Percentiles rank a stretch among this genome's conserved stretches.
Evolutionary conservation across 1,284 basidiomycete species (phyloP).

Genomic region (Lignosus rhinocerotis): DNA sequence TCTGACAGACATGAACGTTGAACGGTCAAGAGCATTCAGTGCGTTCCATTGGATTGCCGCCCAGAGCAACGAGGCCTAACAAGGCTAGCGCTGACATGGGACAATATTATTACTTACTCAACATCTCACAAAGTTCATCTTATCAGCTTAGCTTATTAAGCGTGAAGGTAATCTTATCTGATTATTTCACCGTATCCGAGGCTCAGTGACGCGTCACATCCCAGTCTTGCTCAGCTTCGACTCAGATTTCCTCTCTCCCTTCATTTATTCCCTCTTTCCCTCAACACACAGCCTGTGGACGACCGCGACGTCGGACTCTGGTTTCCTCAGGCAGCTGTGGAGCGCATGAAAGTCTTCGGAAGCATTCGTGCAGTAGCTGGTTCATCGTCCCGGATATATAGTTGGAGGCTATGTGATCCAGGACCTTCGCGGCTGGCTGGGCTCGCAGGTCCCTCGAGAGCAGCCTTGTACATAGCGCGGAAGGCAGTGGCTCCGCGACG

Average conservation of each 20-base stretch:
- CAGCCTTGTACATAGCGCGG: slow-evolving; percentile 8
- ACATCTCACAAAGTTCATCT: too few relatives aligned
- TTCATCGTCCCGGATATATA: slow-evolving; percentile 31
- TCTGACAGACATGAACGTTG: not conserved
- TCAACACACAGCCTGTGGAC: not conserved
- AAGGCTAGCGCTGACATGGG: too few relatives aligned
- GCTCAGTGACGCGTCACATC: slow-evolving; percentile 23
- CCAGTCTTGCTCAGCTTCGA: slow-evolving; percentile 17
- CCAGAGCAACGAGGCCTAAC: too few relatives aligned
- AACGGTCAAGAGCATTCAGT: not conserved
- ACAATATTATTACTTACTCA: too few relatives aligned
- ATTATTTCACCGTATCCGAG: slow-evolving; percentile 5
- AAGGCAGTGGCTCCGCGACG: slow-evolving; percentile 17
- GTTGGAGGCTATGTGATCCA: slow-evolving; percentile 25
- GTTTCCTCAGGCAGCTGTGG: slow-evolving; percentile 15
- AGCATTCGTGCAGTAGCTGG: slow-evolving; percentile 25
- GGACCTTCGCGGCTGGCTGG: slow-evolving; percentile 26
- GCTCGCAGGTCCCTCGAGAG: slow-evolving; percentile 15
- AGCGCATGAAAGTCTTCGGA: slow-evolving; percentile 34
- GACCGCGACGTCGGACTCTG: not conserved
- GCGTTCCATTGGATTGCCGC: not conserved
- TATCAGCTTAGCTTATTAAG: not conserved
- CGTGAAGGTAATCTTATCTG: slow-evolving; percentile 12
- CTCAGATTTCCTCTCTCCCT: not conserved
- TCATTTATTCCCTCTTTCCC: not conserved